Base-by-base conservation (phyloP, 129 eudicot genomes). In the Glebionis coronaria region DNA sequence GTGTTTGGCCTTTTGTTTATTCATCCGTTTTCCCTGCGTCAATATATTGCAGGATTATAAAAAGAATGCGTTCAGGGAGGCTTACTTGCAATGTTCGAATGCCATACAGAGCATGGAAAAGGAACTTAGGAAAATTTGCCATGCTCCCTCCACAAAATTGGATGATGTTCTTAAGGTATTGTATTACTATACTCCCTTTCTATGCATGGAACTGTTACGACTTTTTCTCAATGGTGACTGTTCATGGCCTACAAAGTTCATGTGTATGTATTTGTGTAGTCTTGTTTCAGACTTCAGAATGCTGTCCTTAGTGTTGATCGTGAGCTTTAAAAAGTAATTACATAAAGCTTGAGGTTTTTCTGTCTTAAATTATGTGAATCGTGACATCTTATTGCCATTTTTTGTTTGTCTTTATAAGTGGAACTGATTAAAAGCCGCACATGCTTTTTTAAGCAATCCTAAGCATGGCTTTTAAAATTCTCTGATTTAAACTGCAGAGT, bases 41-140 rank as follows among this genome's bases (percentile, higher is more conserved):
- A 50, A 67, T 20, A 42, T 87, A 63, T 71, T 87, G 85, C 82
- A 94, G 99, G 99, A 90, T 71, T 76, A 82, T 53, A 94, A 94
- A 81, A 87, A 75, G 79, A 87, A 84, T 66, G 95, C 93, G 27
- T 94, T 77, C 54, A 79, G 91, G 82, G 99, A 90, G 81, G 99
- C 99, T 20, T 88, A 84, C 73, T 70, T 87, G 60, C 93, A 84
- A 56, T 90, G 97, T 72, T 69, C 97, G 8, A 87, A 73, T 75
- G 84, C 87, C 52, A 79, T 94, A 49, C 95, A 87, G 71, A 78
- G 56, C 65, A 89, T 94, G 99, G 99, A 90, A 55, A 94, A 81
- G 85, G 85, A 84, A 71, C 83, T 94, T 42, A 83, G 95, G 81
- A 70, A 68, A 68, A 87, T 87, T 55, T 87, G 95, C 25, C 92